phyloP scores from a whole-genome alignment of 2,329 filamentous ascomycete species.

The Amesomyces nigricolor region DNA sequence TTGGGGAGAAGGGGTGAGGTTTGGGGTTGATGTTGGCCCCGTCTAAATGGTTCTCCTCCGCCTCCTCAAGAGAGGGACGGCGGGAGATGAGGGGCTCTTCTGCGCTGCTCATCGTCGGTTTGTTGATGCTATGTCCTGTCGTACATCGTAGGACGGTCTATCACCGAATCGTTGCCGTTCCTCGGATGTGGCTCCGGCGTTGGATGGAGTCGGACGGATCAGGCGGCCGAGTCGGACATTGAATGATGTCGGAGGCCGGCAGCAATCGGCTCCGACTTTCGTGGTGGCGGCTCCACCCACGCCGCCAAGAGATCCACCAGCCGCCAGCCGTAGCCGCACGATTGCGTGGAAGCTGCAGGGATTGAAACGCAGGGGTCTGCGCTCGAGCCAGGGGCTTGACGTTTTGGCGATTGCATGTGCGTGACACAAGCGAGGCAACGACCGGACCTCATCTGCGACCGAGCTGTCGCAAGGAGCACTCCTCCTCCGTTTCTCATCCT shows the following conservation, averaged over 20 bases:
- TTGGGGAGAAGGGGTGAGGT: conserved; percentile 28
- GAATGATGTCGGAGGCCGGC: conserved; percentile 1
- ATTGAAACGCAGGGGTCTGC: conserved; percentile 25
- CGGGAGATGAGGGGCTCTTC: conserved; percentile 25
- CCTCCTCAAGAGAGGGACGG: not conserved
- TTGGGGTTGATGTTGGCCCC: not conserved
- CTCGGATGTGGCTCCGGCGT: not conserved
- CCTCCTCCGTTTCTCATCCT: not conserved
- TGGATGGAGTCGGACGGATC: not conserved
- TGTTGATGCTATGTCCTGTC: not conserved
- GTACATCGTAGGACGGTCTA: not conserved
- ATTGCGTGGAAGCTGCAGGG: conserved; percentile 14
- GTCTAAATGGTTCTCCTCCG: not conserved
- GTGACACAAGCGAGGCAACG: conserved; percentile 5
- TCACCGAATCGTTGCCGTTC: not conserved
- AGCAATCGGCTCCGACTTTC: not conserved
- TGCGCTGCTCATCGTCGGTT: conserved; percentile 20
- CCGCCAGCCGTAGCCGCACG: not conserved
- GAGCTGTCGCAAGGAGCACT: not conserved
- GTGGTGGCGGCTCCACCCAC: not conserved
- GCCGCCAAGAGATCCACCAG: conserved; percentile 10
- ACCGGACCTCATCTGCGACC: not conserved
- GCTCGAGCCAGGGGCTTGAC: conserved; percentile 25
- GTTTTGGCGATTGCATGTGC: not conserved
- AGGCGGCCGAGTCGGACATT: not conserved